phyloP scores from a whole-genome alignment of 1,284 basidiomycete genomes.

The Ustilago loliicola region DNA sequence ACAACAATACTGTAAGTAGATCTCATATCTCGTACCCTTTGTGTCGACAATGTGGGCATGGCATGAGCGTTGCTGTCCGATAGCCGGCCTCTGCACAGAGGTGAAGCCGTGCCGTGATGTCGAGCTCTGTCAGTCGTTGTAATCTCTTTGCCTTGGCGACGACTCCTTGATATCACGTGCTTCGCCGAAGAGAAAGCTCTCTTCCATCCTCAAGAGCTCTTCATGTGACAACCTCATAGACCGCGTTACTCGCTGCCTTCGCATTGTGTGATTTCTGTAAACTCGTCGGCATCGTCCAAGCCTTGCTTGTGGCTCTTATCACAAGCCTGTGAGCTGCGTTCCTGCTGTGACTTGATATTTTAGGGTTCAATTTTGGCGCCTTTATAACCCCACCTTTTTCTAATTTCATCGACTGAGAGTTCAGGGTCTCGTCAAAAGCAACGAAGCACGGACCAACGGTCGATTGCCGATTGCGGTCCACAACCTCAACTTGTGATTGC shows the following conservation, averaged over 20 bases:
- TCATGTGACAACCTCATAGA: background rate
- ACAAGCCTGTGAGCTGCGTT: too few species aligned
- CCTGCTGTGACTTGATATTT: background rate
- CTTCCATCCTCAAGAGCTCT: background rate
- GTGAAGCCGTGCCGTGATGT: background rate
- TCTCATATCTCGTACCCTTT: background rate
- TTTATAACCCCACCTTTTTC: background rate
- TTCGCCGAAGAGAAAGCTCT: too few species aligned
- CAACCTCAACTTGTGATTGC: background rate
- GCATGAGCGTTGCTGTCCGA: background rate
- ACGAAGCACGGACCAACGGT: constrained; percentile 11
- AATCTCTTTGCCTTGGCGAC: too few species aligned
- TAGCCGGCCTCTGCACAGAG: background rate
- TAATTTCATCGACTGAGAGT: background rate
- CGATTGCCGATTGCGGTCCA: background rate
- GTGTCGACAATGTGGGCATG: background rate
- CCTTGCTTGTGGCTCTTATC: too few species aligned
- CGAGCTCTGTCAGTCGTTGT: background rate
- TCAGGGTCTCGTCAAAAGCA: constrained; percentile 6
- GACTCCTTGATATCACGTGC: too few species aligned
- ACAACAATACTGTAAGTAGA: background rate
- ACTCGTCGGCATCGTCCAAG: too few species aligned
- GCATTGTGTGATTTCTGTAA: too few species aligned
- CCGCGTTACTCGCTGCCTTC: too few species aligned
- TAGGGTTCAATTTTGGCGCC: constrained; percentile 1